Percentiles rank a stretch among this genome's conserved stretches.
These are phyloP conservation scores for Kalmanozyma brasiliensis DNA, from an alignment of 1,284 basidiomycete species.

Conservation along the genomic window DNA sequence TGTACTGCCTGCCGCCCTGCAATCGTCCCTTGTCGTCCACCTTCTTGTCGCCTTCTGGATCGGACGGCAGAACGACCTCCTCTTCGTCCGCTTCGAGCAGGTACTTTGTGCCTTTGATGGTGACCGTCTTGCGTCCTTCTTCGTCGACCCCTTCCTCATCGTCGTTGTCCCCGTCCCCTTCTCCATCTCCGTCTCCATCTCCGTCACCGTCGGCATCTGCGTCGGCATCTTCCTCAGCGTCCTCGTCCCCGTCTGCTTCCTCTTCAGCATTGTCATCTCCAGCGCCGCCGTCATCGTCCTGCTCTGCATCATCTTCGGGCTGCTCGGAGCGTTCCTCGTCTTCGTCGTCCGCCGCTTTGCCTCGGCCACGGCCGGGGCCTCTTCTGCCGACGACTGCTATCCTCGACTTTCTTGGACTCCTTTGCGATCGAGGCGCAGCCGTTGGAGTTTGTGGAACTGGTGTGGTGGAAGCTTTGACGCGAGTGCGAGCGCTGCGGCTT, in stretches of 20 bases:
- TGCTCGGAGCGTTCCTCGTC: constrained; percentile 9
- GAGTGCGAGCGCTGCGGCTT: constrained; percentile 24
- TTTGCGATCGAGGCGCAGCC: constrained; percentile 10
- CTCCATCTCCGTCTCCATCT: constrained; percentile 20
- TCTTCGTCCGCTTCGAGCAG: constrained; percentile 85
- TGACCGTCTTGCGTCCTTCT: constrained; percentile 73
- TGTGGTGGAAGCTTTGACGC: constrained; percentile 25
- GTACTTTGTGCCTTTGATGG: constrained; percentile 80
- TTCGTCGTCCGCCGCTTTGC: constrained; percentile 24
- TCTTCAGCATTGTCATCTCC: constrained; percentile 13
- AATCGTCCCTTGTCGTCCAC: constrained; percentile 85
- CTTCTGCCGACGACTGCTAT: constrained; percentile 23
- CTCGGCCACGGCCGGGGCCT: constrained; percentile 7
- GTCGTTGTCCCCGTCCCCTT: constrained; percentile 21
- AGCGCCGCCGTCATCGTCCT: constrained; percentile 14
- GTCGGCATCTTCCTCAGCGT: constrained; percentile 19
- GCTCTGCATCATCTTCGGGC: constrained; percentile 8
- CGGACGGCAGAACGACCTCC: constrained; percentile 84
- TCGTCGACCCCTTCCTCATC: constrained; percentile 38
- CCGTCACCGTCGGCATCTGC: constrained; percentile 17
- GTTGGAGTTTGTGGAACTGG: constrained; percentile 30
- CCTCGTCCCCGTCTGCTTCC: constrained; percentile 9
- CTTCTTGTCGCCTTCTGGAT: constrained; percentile 89
- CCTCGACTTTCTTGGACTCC: constrained; percentile 26
- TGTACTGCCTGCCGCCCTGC: constrained; percentile 87